phyloP scores from a whole-genome alignment of 352 stramenopile genomes.

The Phytophthora constricta region DNA sequence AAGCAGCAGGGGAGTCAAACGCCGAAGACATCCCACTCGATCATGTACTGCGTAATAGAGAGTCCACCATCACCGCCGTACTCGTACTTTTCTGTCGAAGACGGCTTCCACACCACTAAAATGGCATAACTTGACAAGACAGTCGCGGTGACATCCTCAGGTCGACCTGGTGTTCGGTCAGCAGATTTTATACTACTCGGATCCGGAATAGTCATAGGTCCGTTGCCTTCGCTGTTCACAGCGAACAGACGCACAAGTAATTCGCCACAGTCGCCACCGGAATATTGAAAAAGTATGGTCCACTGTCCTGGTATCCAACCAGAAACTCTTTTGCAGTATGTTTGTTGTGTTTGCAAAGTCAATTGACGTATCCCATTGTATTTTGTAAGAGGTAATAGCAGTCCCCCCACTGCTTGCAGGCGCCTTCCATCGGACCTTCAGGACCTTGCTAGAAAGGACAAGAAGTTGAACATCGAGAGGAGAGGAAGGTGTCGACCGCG shows the following conservation, averaged over 20 bases:
- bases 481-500: constrained; percentile 47
- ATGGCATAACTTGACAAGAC: constrained; percentile 92
- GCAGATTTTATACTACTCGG: constrained; percentile 59
- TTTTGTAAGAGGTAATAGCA: constrained; percentile 81
- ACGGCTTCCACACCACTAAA: constrained; percentile 90
- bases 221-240: constrained; percentile 91
- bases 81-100: constrained; percentile 77
- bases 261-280: constrained; percentile 53
- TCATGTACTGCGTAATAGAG: constrained; percentile 94
- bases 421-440: constrained; percentile 84
- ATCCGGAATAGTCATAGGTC: constrained; percentile 47
- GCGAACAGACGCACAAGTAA: constrained; percentile 93
- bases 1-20: constrained; percentile 91
- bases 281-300: constrained; percentile 94
- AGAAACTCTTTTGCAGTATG: constrained; percentile 55
- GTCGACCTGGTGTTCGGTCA: constrained; percentile 79
- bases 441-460: constrained; percentile 56
- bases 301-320: constrained; percentile 40
- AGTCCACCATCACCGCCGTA: constrained; percentile 93
- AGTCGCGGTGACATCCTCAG: constrained; percentile 61
- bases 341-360: constrained; percentile 84
- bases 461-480: constrained; percentile 59
- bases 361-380: constrained; percentile 92
- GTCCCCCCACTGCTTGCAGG: constrained; percentile 78
- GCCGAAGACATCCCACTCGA: constrained; percentile 94